Conservation (phyloP, 2,329 filamentous ascomycete genomes). For the Gnomoniopsis smithogilvyi region DNA sequence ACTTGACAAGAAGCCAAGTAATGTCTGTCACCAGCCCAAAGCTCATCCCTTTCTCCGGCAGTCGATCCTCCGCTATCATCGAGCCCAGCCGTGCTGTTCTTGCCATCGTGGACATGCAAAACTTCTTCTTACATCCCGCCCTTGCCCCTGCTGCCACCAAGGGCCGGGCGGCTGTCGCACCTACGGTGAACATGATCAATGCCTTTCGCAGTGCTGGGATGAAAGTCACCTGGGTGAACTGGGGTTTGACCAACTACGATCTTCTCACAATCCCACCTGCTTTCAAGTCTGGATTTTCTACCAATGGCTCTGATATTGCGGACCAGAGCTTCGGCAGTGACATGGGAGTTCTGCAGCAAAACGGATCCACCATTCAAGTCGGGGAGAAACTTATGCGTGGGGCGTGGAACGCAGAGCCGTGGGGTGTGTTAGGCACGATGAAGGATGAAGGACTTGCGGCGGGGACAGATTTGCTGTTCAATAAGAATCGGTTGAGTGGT, state of each 20-base stretch:
- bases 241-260: slow-evolving; percentile 28
- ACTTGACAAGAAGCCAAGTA: slow-evolving; percentile 28
- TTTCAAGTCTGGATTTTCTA: slow-evolving; percentile 26
- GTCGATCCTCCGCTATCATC: slow-evolving; percentile 23
- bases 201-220: slow-evolving; percentile 23
- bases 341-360: slow-evolving; percentile 25
- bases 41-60: slow-evolving; percentile 26
- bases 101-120: slow-evolving; percentile 29
- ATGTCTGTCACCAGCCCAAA: slow-evolving; percentile 26
- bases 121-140: slow-evolving; percentile 28
- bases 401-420: slow-evolving; percentile 28
- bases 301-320: slow-evolving; percentile 17
- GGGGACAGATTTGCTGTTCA: slow-evolving; percentile 27
- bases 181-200: slow-evolving; percentile 28
- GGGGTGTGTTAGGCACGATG: slow-evolving; percentile 24
- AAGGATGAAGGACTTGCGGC: slow-evolving; percentile 24
- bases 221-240: slow-evolving; percentile 28
- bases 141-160: slow-evolving; percentile 23
- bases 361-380: slow-evolving; percentile 23
- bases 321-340: slow-evolving; percentile 27
- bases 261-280: slow-evolving; percentile 26
- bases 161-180: slow-evolving; percentile 23
- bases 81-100: slow-evolving; percentile 24
- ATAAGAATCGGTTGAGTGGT: slow-evolving; percentile 28
- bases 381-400: slow-evolving; percentile 25